Percentiles rank a stretch among this genome's conserved stretches.
These are phyloP conservation scores for Pythium phragmitis DNA, from an alignment of 352 stramenopile genomes.

Conservation along the genomic window DNA sequence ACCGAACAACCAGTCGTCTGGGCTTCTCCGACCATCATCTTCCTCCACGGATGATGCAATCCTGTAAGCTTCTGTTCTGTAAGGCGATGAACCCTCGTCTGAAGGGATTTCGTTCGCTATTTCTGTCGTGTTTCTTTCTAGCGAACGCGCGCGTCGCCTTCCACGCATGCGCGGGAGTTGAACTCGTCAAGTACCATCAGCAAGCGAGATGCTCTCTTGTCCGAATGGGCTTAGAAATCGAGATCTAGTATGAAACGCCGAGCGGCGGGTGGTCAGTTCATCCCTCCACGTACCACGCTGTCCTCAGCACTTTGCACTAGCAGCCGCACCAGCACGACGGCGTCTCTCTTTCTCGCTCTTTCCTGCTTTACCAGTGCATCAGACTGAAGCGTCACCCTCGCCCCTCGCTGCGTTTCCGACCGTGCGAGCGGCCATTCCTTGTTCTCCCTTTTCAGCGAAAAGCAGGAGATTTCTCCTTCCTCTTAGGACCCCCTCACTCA, in stretches of 20 bases:
- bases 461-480: neutral
- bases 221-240: neutral
- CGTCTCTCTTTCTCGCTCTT: slow-evolving; percentile 1
- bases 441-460: neutral
- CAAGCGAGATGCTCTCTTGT: neutral
- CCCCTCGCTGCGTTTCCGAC: neutral
- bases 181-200: too few species aligned
- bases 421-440: too few species aligned
- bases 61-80: too few species aligned
- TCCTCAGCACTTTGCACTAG: neutral
- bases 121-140: neutral
- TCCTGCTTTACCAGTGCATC: neutral
- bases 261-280: neutral
- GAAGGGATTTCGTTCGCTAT: too few species aligned
- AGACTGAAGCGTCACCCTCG: neutral
- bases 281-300: neutral
- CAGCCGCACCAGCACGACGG: neutral
- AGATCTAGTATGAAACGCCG: neutral
- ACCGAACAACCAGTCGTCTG: too few species aligned
- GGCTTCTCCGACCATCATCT: too few species aligned
- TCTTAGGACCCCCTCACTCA: neutral
- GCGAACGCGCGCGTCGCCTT: neutral
- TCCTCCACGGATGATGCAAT: too few species aligned
- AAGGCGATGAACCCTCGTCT: neutral
- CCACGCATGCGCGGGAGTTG: neutral